Evolutionary conservation across 2,329 filamentous ascomycete genomes (phyloP).

Genomic region (Alternaria atra): DNA sequence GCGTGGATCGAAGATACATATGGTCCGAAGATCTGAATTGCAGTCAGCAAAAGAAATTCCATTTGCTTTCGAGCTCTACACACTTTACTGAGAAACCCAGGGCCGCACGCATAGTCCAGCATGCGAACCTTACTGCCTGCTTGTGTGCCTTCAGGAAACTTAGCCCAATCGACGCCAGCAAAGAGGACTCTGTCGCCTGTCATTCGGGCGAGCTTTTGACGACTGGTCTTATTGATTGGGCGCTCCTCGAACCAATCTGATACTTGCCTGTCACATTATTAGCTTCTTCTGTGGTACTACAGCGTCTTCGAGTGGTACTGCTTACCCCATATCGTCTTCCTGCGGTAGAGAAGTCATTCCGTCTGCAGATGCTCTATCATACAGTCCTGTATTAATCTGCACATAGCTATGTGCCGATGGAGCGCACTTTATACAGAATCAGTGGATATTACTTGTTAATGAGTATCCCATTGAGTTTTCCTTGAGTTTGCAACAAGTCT

Average conservation of each 20-base stretch:
- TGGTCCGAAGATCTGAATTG: conserved; percentile 11
- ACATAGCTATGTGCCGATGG: not conserved
- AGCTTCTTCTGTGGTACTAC: not conserved
- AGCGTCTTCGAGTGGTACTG: not conserved
- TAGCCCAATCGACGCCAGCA: not conserved
- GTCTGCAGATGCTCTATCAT: not conserved
- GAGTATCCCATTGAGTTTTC: not conserved
- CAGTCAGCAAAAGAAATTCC: not conserved
- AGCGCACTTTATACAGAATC: too few species aligned
- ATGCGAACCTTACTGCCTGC: conserved; percentile 2
- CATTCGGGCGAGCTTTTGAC: not conserved
- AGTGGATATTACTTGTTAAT: not conserved
- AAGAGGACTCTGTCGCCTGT: not conserved
- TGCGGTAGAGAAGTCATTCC: not conserved
- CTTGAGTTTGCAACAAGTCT: not conserved
- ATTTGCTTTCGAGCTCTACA: not conserved
- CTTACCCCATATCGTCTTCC: not conserved
- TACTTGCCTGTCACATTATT: not conserved
- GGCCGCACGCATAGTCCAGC: conserved; percentile 19
- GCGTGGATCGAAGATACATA: conserved; percentile 14
- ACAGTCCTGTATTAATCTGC: too few species aligned
- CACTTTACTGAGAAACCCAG: conserved; percentile 14
- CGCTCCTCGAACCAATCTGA: conserved; percentile 16
- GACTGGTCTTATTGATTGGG: conserved; percentile 15
- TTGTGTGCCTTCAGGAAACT: not conserved